Base-by-base conservation (phyloP, 495 filamentous ascomycete species). In the Xylaria grammica region DNA sequence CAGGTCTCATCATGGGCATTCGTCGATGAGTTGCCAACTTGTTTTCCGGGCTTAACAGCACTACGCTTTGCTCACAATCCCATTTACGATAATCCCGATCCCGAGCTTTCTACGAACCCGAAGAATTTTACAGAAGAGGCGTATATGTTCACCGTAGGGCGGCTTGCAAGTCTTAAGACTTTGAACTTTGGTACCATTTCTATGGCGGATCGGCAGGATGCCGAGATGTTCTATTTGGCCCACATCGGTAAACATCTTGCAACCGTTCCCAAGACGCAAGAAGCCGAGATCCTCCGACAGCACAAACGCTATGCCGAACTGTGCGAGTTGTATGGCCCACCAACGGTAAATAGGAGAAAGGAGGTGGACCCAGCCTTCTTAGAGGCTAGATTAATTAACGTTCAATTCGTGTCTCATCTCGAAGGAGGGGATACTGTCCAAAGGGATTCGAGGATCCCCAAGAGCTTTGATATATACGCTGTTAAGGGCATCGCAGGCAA, bases 161-260 rank as follows among this genome's bases (percentile, higher is more conserved):
- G 93, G 19, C 77, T 97, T 1, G 78, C 86, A 3, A 75, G 75
- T 7, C 84, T 96, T 13, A 82, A 84, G 32, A 79, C 77, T 0
- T 84, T 99, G 15, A 98, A 99, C 75, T 96, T 90, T 74, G 89
- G 87, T 69, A 81, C 78, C 4, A 90, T 99, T 66, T 86, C 87
- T 0, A 62, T 74, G 0, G 83, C 87, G 45, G 93, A 97, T 65
- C 86, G 95, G 20, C 81, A 83, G 49, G 93, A 98, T 68, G 92
- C 91, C 13, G 95, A 99, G 60, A 88, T 93, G 70, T 99, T 94
- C 75, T 99, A 98, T 72, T 85, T 98, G 11, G 89, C 86, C 6
- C 84, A 87, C 30, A 93, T 97, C 57, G 90, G 84, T 19, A 86
- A 87, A 52, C 90, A 91, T 68, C 78, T 97, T 20, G 86, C 89